Evolutionary conservation across 257 asterid genomes (phyloP).

Genomic region (Rubia yunnanensis): DNA sequence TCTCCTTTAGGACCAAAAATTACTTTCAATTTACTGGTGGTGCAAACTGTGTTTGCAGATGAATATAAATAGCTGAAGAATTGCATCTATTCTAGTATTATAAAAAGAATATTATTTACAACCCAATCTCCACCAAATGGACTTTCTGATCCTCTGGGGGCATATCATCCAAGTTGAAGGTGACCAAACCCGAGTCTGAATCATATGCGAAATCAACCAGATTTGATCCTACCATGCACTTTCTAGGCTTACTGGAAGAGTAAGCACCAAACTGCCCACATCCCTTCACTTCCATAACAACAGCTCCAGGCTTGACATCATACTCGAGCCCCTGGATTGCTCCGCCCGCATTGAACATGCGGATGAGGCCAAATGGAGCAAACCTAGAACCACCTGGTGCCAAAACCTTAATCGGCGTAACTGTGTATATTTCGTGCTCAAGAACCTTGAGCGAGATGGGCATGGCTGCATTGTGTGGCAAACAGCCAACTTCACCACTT

Average conservation of each 20-base stretch:
- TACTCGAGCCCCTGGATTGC: constrained; percentile 58
- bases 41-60: neutral
- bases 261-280: constrained; percentile 71
- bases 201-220: constrained; percentile 42
- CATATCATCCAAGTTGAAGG: constrained; percentile 48
- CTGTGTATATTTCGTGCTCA: constrained; percentile 66
- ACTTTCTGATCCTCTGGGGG: constrained; percentile 43
- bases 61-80: neutral
- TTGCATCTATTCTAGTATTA: neutral
- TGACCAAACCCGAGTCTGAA: constrained; percentile 45
- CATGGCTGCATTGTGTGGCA: constrained; percentile 47
- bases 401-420: constrained; percentile 50
- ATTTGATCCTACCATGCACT: constrained; percentile 30
- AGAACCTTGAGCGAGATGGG: constrained; percentile 73
- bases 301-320: constrained; percentile 33
- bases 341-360: constrained; percentile 80
- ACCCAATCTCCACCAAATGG: constrained; percentile 48
- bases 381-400: constrained; percentile 35
- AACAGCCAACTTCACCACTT: constrained; percentile 25
- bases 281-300: constrained; percentile 52
- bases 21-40: neutral
- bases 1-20: no score
- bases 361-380: constrained; percentile 68
- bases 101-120: constrained; percentile 17
- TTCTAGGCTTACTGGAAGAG: constrained; percentile 50